Base-by-base conservation (phyloP, 768 basidiomycete genomes). In the Trametes maxima region DNA sequence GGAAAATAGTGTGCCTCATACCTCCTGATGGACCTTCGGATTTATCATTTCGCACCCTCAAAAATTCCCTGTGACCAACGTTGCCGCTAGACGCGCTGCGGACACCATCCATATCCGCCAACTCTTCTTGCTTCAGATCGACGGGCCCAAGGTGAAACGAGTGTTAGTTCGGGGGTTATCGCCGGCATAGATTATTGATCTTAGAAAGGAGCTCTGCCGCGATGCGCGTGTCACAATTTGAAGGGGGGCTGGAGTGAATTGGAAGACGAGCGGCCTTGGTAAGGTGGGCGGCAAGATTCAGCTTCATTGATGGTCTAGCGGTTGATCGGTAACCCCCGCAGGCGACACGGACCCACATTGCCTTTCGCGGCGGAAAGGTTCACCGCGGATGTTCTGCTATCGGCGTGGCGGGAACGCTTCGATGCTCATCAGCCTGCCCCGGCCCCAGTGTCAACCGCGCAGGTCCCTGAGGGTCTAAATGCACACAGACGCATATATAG, bases 231-330 rank as follows among this genome's bases (percentile, higher is more conserved):
- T 21, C 39, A 3, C 8, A 13, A 33, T 28, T 14, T 43, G 7
- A 36, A 6, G 37, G 48, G 22, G 39, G 17, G 48, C 46, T 14
- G 7, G 11, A 11, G 24, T 43, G 53, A 54, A 44, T 35, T 35
- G 17, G 39, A 45, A 25, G 7, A 19, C 24, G 47, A 28, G 57
- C 57, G 57, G 33, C 48, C 43, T n/a, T 35, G 40, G 17, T n/a
- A 6, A 50, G 49, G 48, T 58, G 46, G 33, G 49, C 35, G 46
- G 40, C 21, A 44, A 48, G 40, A 40, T 42, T 58, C 57, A 58
- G 40, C 48, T 58, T 58, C 57, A 58, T 58, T 58, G 57, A 58
- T 58, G 57, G 57, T 35, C 39, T 43, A 44, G 39, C 57, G 57
- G 48, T 35, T 58, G 57, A 58, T 58, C 24, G 57, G 43, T 58